Conservation (phyloP, 106 monocot species). For the Alisma plantagoaquatica region DNA sequence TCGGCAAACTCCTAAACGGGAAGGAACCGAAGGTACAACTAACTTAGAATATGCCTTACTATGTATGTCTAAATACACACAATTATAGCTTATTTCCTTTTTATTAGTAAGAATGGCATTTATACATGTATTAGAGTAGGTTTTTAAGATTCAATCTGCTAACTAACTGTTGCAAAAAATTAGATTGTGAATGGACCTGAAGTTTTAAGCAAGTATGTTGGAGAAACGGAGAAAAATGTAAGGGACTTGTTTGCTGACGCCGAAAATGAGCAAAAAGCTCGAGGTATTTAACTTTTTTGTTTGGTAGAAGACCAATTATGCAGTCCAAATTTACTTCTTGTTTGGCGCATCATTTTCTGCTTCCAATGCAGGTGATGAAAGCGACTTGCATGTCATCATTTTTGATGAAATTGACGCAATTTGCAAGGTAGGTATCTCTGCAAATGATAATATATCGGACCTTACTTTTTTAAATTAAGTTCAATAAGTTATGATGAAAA, state of each 20-base stretch:
- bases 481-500: too few relatives aligned
- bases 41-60: too few relatives aligned
- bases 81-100: too few relatives aligned
- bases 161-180: too few relatives aligned
- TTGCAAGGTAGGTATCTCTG: conserved; percentile 98
- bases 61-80: too few relatives aligned
- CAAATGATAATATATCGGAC: too few relatives aligned
- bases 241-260: conserved; percentile 99
- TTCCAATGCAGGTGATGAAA: conserved; percentile 81
- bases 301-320: too few relatives aligned
- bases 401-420: conserved; percentile 99
- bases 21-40: conserved; percentile 88
- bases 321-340: not conserved
- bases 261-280: conserved; percentile 77
- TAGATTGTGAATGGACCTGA: conserved; percentile 99
- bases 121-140: too few relatives aligned
- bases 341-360: not conserved
- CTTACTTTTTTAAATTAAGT: too few relatives aligned
- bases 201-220: conserved; percentile 96
- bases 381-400: conserved; percentile 96
- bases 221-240: conserved; percentile 98
- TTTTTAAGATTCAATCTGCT: too few relatives aligned
- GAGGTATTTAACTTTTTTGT: conserved; percentile 35
- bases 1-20: conserved; percentile 93
- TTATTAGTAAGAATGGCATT: too few relatives aligned